Evolutionary conservation across 495 filamentous ascomycete species (phyloP).

Genomic region (Penicillium manginii): DNA sequence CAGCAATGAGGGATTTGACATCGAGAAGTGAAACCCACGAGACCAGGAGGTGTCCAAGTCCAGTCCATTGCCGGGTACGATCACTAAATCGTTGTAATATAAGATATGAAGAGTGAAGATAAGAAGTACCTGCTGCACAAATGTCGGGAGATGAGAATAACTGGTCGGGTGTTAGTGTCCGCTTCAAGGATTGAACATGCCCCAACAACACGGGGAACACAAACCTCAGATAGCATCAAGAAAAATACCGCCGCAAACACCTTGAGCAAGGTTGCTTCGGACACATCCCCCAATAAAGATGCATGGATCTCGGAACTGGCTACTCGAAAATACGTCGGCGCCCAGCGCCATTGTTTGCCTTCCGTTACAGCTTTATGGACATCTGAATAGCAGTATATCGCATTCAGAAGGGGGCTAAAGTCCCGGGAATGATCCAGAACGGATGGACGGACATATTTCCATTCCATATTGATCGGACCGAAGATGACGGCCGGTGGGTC

Average conservation of each 20-base stretch:
- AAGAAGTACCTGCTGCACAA: slow-evolving; percentile 36
- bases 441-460: slow-evolving; percentile 37
- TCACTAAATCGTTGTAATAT: slow-evolving; percentile 39
- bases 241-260: slow-evolving; percentile 39
- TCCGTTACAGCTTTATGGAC: slow-evolving; percentile 34
- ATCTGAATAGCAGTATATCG: slow-evolving; percentile 44
- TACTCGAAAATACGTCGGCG: slow-evolving; percentile 37
- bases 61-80: slow-evolving; percentile 36
- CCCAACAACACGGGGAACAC: slow-evolving; percentile 7
- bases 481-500: slow-evolving; percentile 43
- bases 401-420: slow-evolving; percentile 34
- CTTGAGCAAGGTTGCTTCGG: slow-evolving; percentile 29
- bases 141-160: slow-evolving; percentile 34
- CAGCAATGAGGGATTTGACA: slow-evolving; percentile 46
- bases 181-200: no score
- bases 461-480: slow-evolving; percentile 39
- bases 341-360: slow-evolving; percentile 37
- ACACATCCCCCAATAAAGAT: slow-evolving; percentile 35
- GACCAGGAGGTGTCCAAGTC: slow-evolving; percentile 32
- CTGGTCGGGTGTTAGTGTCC: slow-evolving; percentile 15
- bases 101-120: slow-evolving; percentile 40
- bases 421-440: slow-evolving; percentile 32
- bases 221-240: slow-evolving; percentile 46
- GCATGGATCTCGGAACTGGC: slow-evolving; percentile 41
- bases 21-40: slow-evolving; percentile 45